Evolutionary conservation across 805 yeast genomes (phyloP), one percentile per base, ranked within the genome.

Genomic region (Candida takata): DNA sequence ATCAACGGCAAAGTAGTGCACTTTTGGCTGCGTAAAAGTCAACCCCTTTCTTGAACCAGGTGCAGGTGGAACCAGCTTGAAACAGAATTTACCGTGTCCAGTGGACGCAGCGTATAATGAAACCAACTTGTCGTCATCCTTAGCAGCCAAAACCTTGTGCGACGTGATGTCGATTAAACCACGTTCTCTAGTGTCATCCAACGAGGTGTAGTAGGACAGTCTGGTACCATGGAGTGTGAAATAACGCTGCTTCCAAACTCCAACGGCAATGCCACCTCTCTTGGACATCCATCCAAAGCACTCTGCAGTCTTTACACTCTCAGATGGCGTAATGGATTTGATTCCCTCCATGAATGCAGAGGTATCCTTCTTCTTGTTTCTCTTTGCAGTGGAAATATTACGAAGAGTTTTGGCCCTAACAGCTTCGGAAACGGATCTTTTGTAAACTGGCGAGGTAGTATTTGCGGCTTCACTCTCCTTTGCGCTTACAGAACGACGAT

Each of bases 151-250:
- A 1, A 90, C 97, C 47, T 84, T 73, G 60, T 92, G 97, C 0
- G 96, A 86, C 0, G 97, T 92, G 38, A 92, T 87, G 59, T 92
- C 99, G 44, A 92, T 92, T 36, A 92, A 64, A 0, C 99, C 99
- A 48, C 83, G 79, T 55, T 92, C 99, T 44, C 77, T 73, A 26
- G 74, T 73, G 58, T 92, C 99, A 36, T 74, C 74, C 47, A 84
- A 66, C 12, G 81, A 74, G 0, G 83, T 70, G 57, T 85, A 92
- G 57, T 92, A 92, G 5, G 97, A 86, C 37, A 92, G 62, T 48
- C 99, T 68, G 0, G 98, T 92, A 3, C 95, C 95, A 61, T 92
- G 95, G 24, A 92, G 65, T 0, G 90, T 78, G 54, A 88, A 88
- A 40, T 62, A 72, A 34, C 98, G 72, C 38, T 80, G 79, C 50